Base-by-base conservation (phyloP, 495 filamentous ascomycete genomes). In the Collariella sp. region DNA sequence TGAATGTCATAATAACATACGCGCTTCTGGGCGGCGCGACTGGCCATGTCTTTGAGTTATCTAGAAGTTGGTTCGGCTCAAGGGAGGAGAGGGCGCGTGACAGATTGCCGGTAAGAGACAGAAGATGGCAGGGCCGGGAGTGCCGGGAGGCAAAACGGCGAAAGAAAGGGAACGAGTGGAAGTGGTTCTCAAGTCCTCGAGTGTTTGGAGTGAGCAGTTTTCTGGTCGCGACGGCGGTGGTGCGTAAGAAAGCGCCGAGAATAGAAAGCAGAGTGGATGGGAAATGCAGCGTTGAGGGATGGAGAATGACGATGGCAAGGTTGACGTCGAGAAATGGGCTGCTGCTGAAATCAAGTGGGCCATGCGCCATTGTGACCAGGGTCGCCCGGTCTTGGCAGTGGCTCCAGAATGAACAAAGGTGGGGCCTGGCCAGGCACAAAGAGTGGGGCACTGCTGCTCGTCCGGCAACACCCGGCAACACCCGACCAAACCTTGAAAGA, bases 11-110 rank as follows among this genome's bases (percentile, higher is more conserved):
- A 23, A 51, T 36, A 12, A 75, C 85, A 57, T 76, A 91, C 87
- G 62, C 89, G 81, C 70, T 88, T 94, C 67, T 85, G 87, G 29
- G 89, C 89, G 49, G 86, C 86, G 63, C 83, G 81, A 55, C 84
- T 89, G 38, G 89, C 88, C 89, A 91, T 94, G 38, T 53, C 54
- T 54, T 44, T 31, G 26, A 31, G 26, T 9, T 31, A 5, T 31
- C 9, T 31, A 31, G 19, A 42, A 83, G 84, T 77, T 23, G 40
- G 84, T 72, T 83, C 85, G 72, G 79, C 80, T 55, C 76, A 74
- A 61, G 12, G 6, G 36, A 22, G 19, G 9, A 15, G 1, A 18
- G 11, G 40, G 45, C 11, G 13, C 19, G 15, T 12, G n/a, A 22
- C 20, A n/a, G 40, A 44, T 3, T 46, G 52, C 19, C 39, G 50